phyloP scores from a whole-genome alignment of 345 rosid species.

The Brassica cretica region DNA sequence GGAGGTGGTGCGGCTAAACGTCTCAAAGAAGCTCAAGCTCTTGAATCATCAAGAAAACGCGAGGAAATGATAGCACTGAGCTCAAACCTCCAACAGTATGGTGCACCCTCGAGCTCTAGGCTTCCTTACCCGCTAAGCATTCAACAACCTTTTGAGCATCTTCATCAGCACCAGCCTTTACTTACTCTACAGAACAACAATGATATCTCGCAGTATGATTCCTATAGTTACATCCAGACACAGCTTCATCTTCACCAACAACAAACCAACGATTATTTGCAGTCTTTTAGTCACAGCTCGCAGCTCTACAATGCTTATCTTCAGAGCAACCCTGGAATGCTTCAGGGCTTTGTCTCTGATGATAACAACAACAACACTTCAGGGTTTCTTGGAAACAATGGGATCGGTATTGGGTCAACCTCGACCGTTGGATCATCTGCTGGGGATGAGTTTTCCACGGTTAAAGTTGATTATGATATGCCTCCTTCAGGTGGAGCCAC shows the following conservation, averaged over 20 bases:
- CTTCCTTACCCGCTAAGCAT: constrained; percentile 62
- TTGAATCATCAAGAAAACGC: constrained; percentile 76
- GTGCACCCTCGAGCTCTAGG: constrained; percentile 48
- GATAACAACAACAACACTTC: constrained; percentile 50
- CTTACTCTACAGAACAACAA: constrained; percentile 68
- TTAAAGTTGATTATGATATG: constrained; percentile 93
- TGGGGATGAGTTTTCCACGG: constrained; percentile 57
- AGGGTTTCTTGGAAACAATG: constrained; percentile 60
- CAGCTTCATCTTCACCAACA: constrained; percentile 75
- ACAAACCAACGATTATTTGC: constrained; percentile 44
- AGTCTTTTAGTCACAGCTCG: constrained; percentile 48
- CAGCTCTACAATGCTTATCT: constrained; percentile 71
- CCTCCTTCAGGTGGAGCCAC: constrained; percentile 41
- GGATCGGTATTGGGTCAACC: constrained; percentile 55
- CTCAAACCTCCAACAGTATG: constrained; percentile 60
- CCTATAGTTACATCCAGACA: constrained; percentile 68
- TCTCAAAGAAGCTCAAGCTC: constrained; percentile 95
- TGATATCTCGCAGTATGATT: constrained; percentile 68
- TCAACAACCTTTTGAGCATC: constrained; percentile 59
- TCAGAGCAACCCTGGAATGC: constrained; percentile 65
- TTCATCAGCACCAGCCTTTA: constrained; percentile 54
- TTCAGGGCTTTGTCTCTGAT: constrained; percentile 60
- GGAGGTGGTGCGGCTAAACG: constrained; percentile 98
- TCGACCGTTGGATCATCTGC: constrained; percentile 51
- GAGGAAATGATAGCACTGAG: constrained; percentile 89